Percentiles rank a stretch among this genome's conserved stretches.
Conservation (phyloP, 2,329 filamentous ascomycete species). For the Dactylellina drechsleri region DNA sequence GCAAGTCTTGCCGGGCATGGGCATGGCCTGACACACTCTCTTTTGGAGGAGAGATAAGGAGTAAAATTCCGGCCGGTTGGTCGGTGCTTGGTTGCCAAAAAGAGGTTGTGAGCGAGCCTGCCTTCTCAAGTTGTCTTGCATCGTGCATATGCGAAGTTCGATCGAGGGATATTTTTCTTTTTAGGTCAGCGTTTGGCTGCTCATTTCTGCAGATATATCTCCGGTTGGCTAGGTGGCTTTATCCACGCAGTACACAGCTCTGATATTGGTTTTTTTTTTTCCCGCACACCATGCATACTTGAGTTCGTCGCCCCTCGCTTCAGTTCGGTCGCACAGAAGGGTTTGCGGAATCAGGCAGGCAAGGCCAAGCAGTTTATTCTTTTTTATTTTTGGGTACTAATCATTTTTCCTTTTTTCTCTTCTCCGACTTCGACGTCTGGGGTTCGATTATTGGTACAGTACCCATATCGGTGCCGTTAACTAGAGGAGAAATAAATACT, state of each 20-base stretch:
- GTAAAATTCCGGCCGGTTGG: not conserved
- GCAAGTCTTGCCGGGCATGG: too few relatives aligned
- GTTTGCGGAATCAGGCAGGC: slow-evolving; percentile 8
- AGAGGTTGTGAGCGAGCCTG: slow-evolving; percentile 2
- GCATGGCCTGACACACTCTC: too few relatives aligned
- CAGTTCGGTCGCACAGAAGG: slow-evolving; percentile 27
- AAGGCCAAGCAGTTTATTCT: not conserved
- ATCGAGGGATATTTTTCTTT: slow-evolving; percentile 4
- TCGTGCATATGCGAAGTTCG: slow-evolving; percentile 1
- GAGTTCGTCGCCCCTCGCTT: slow-evolving; percentile 26
- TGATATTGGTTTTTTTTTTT: not conserved
- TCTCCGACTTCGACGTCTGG: too few relatives aligned
- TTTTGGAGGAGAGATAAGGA: slow-evolving; percentile 1
- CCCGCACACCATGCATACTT: not conserved
- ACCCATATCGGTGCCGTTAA: too few relatives aligned
- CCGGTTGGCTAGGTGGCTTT: slow-evolving; percentile 17
- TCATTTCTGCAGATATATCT: slow-evolving; percentile 37
- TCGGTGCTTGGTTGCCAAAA: slow-evolving; percentile 10
- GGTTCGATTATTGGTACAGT: too few relatives aligned
- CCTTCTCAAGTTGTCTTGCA: slow-evolving; percentile 1
- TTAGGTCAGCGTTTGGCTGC: too few relatives aligned
- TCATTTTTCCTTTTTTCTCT: slow-evolving; percentile 5
- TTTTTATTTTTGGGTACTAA: not conserved
- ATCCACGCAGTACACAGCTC: not conserved
- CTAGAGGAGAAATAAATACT: not conserved